Percentiles rank a stretch among this genome's conserved stretches.
phyloP scores from a whole-genome alignment of 768 basidiomycete genomes.

The Piloderma croceum region DNA sequence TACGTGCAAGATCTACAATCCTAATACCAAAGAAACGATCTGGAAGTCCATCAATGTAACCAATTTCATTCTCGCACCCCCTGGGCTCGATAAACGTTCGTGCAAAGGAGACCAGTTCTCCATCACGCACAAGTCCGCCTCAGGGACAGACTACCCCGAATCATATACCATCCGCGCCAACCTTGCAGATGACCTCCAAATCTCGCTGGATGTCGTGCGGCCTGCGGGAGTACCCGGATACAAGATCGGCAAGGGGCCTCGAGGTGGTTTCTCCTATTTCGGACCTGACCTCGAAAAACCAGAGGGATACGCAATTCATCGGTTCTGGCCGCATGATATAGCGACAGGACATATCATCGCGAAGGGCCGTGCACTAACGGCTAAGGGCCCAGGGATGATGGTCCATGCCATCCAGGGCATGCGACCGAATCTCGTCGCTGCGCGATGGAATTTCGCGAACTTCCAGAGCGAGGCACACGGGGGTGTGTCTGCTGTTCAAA shows the following conservation, averaged over 20 bases:
- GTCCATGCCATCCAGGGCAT: constrained; percentile 98
- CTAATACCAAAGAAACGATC: constrained; percentile 59
- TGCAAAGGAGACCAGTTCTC: constrained; percentile 82
- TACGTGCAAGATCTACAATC: constrained; percentile 82
- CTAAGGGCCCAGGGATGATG: constrained; percentile 75
- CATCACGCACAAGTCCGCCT: constrained; percentile 55
- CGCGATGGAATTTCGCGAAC: constrained; percentile 91
- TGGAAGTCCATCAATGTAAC: constrained; percentile 88
- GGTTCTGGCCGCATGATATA: constrained; percentile 77
- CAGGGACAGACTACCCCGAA: constrained; percentile 62
- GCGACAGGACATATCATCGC: constrained; percentile 63
- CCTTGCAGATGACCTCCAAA: constrained; percentile 71
- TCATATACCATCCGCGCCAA: constrained; percentile 76
- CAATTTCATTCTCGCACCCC: constrained; percentile 73
- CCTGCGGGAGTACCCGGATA: constrained; percentile 74
- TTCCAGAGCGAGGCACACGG: constrained; percentile 76
- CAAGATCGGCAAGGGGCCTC: constrained; percentile 84
- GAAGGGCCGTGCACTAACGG: constrained; percentile 52
- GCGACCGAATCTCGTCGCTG: constrained; percentile 89
- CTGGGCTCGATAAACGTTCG: constrained; percentile 78
- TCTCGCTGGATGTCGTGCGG: constrained; percentile 69
- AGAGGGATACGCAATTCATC: constrained; percentile 84
- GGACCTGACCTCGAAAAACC: constrained; percentile 62
- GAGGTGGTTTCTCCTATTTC: constrained; percentile 88
- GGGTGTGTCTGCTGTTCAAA: constrained; percentile 82